Conservation (phyloP, 2,329 filamentous ascomycete species). For the Eutypa lata region DNA sequence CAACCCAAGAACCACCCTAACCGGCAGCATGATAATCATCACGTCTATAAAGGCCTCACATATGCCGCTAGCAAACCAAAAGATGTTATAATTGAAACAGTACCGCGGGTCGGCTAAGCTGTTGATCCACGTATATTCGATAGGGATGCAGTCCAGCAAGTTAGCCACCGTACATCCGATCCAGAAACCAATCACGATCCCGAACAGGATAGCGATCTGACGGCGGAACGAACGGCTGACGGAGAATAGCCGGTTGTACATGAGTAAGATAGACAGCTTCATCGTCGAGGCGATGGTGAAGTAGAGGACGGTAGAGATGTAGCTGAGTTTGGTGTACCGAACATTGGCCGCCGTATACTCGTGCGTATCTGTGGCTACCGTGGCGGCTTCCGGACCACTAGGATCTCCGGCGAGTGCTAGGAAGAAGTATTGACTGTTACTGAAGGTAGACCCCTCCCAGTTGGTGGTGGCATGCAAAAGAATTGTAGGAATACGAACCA, state of each 20-base stretch:
- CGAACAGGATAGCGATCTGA: slow-evolving; percentile 9
- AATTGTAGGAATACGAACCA: too few relatives aligned
- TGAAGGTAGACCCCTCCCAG: too few relatives aligned
- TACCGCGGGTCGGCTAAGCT: slow-evolving; percentile 16
- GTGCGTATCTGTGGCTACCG: not conserved
- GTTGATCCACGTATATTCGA: slow-evolving; percentile 19
- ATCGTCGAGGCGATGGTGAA: slow-evolving; percentile 20
- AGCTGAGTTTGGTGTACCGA: slow-evolving; percentile 9
- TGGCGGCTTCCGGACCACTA: not conserved
- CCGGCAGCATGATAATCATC: slow-evolving; percentile 12
- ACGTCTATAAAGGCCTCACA: slow-evolving; percentile 14
- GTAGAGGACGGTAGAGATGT: slow-evolving; percentile 20
- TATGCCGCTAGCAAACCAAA: slow-evolving; percentile 16
- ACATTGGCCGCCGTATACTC: slow-evolving; percentile 6
- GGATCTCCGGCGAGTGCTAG: not conserved
- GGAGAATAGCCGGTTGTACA: slow-evolving; percentile 27
- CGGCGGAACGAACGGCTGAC: slow-evolving; percentile 15
- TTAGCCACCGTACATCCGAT: slow-evolving; percentile 15
- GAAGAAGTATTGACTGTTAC: too few relatives aligned
- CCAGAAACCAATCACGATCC: slow-evolving; percentile 15
- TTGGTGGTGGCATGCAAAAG: too few relatives aligned
- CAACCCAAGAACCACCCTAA: slow-evolving; percentile 9
- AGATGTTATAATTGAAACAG: slow-evolving; percentile 24
- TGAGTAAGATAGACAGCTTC: slow-evolving; percentile 23
- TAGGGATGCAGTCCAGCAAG: slow-evolving; percentile 20